phyloP scores from a whole-genome alignment of 495 filamentous ascomycete genomes.

The Aspergillus diversus region DNA sequence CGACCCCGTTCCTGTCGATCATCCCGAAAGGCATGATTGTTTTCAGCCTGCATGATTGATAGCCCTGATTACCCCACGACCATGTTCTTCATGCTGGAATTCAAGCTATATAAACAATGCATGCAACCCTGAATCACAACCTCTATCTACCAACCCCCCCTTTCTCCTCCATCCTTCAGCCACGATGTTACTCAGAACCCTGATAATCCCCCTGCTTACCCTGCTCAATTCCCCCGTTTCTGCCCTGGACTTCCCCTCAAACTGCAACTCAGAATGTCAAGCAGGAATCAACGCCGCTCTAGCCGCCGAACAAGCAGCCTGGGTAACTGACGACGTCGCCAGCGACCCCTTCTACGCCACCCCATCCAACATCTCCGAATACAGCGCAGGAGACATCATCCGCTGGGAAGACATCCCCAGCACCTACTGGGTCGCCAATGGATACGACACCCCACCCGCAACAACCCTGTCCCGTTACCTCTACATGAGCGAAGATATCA shows the following conservation, averaged over 20 bases:
- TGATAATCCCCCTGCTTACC: neutral
- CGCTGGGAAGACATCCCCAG: slow-evolving; percentile 11
- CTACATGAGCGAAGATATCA: slow-evolving; percentile 12
- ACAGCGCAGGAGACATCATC: slow-evolving; percentile 10
- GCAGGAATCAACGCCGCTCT: slow-evolving; percentile 3
- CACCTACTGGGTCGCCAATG: neutral
- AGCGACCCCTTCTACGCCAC: slow-evolving; percentile 14
- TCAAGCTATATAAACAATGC: neutral
- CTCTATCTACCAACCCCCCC: neutral
- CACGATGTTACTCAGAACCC: neutral
- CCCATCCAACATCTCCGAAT: slow-evolving; percentile 1
- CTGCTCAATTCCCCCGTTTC: neutral
- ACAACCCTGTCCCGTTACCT: slow-evolving; percentile 7
- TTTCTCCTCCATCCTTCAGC: neutral
- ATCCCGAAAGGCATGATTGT: too few species aligned
- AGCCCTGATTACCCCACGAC: neutral
- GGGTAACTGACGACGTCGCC: neutral
- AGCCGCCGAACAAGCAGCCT: neutral
- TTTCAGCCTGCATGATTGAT: neutral
- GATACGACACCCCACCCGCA: neutral
- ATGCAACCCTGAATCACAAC: neutral
- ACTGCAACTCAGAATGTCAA: slow-evolving; percentile 3
- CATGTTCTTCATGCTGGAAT: neutral
- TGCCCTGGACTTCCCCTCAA: slow-evolving; percentile 2
- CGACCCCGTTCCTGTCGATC: neutral